phyloP scores from a whole-genome alignment of 1,284 basidiomycete species.

The Phylloboletellus chloephorus region DNA sequence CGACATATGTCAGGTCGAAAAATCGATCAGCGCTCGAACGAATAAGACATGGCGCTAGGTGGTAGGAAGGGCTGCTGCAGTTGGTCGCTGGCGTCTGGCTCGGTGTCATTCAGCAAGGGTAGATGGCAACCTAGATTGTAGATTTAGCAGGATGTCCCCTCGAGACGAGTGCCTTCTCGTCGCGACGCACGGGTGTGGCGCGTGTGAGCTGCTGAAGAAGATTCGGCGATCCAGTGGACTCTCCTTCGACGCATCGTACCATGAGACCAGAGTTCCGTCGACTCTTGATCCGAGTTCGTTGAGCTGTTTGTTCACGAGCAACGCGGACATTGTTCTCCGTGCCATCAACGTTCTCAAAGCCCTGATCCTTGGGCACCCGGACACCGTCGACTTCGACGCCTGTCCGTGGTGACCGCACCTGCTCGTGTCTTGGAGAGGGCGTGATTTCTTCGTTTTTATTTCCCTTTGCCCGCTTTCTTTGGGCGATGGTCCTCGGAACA shows the following conservation, averaged over 20 bases:
- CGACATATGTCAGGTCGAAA: constrained; percentile 11
- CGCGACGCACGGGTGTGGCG: no score
- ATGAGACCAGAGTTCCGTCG: background rate
- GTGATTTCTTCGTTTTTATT: no score
- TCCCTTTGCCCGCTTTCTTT: no score
- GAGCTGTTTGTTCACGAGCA: constrained; percentile 10
- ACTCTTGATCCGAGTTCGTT: background rate
- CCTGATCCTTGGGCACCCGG: constrained; percentile 6
- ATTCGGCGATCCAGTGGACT: background rate
- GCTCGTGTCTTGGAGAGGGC: background rate
- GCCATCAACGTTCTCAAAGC: constrained; percentile 1
- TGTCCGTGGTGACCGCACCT: constrained; percentile 16
- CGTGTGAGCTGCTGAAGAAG: no score
- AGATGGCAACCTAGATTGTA: background rate
- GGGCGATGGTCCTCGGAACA: no score
- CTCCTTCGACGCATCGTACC: background rate
- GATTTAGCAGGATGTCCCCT: background rate
- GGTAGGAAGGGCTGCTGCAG: background rate
- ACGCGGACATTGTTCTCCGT: constrained; percentile 13
- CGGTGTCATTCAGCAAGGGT: background rate
- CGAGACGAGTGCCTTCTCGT: no score
- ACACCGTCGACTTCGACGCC: constrained; percentile 15
- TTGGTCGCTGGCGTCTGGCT: background rate
- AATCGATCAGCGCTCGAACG: constrained; percentile 11
- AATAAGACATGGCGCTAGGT: constrained; percentile 4